Evolutionary conservation across 2,329 filamentous ascomycete species (phyloP).

Genomic region (Sordariomycetes sp.): DNA sequence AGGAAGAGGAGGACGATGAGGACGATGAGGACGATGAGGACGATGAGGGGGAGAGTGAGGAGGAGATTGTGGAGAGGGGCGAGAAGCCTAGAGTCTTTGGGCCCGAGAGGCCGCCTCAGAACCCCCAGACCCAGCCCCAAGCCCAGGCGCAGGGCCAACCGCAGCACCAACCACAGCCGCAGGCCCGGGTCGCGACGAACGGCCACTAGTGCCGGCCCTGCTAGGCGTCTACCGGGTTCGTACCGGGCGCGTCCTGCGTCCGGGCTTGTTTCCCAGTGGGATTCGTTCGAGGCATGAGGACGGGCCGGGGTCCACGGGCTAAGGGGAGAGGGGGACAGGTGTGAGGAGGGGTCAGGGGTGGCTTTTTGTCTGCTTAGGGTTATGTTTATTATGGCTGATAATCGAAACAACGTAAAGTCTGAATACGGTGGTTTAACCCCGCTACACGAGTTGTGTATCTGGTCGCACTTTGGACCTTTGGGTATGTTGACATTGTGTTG

Average conservation of each 20-base stretch:
- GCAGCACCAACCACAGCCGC: background rate
- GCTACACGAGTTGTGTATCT: background rate
- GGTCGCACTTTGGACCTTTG: too few species aligned
- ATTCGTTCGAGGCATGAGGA: too few species aligned
- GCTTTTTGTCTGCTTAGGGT: too few species aligned
- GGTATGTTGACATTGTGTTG: too few species aligned
- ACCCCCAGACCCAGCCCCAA: background rate
- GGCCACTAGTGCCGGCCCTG: conserved; percentile 21
- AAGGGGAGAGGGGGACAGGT: too few species aligned
- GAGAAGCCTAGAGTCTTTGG: conserved; percentile 27
- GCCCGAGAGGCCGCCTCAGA: conserved; percentile 32
- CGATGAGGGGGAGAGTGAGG: conserved; percentile 2
- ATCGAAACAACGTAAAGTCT: background rate
- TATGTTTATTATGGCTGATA: background rate
- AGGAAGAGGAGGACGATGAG: conserved; percentile 14
- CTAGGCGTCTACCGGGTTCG: background rate
- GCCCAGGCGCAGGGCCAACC: too few species aligned
- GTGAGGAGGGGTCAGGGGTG: too few species aligned
- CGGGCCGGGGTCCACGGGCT: too few species aligned
- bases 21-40: conserved; percentile 12
- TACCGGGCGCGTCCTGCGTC: background rate
- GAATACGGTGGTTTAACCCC: background rate
- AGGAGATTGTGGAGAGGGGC: background rate
- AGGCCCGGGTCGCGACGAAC: conserved; percentile 21
- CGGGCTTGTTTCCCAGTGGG: background rate